These are phyloP conservation scores for Globomyces pollinis-pini DNA, from an alignment of 192 early-diverging fungal genomes.

Conservation along the genomic window DNA sequence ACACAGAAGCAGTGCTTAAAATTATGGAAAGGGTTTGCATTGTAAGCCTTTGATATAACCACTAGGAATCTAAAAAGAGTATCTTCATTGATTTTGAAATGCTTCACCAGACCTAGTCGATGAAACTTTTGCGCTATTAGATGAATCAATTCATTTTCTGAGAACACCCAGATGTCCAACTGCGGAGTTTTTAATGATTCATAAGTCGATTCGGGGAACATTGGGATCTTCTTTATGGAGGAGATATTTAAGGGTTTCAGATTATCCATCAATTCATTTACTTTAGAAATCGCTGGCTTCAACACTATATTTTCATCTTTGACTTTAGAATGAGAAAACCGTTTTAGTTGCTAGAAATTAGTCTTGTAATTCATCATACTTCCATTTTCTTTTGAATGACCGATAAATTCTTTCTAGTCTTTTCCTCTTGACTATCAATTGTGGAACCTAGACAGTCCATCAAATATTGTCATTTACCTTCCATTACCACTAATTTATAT, in stretches of 20 bases:
- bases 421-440: not conserved
- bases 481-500: not conserved
- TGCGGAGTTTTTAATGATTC: slow-evolving; percentile 27
- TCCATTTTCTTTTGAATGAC: not conserved
- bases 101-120: slow-evolving; percentile 30
- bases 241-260: not conserved
- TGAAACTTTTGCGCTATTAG: slow-evolving; percentile 35
- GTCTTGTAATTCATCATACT: not conserved
- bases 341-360: not conserved
- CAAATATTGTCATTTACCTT: no score
- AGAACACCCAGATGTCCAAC: slow-evolving; percentile 40
- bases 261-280: not conserved
- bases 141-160: slow-evolving; percentile 30
- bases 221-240: not conserved
- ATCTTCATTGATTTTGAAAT: slow-evolving; percentile 33
- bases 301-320: not conserved
- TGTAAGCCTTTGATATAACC: slow-evolving; percentile 28
- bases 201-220: not conserved
- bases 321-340: not conserved
- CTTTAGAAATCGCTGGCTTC: not conserved
- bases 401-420: not conserved
- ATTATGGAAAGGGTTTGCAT: slow-evolving; percentile 46
- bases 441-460: not conserved
- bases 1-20: slow-evolving; percentile 50
- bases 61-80: slow-evolving; percentile 28